These are phyloP conservation scores for Articulospora tetracladia DNA, from an alignment of 495 filamentous ascomycete species.

Conservation along the genomic window DNA sequence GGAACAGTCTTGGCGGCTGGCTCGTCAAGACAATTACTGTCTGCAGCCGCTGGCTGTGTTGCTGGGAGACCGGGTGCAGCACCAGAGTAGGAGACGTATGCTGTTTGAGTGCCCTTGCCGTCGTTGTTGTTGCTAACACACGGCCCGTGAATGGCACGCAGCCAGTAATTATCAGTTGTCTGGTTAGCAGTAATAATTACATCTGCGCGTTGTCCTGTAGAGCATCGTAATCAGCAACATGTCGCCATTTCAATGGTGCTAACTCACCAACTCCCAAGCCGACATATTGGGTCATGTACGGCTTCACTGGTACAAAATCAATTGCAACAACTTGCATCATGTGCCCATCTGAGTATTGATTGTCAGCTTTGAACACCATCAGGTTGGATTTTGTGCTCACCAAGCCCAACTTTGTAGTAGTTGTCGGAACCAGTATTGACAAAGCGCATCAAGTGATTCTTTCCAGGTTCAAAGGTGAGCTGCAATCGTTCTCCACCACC, in stretches of 20 bases:
- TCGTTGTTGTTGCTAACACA: constrained; percentile 37
- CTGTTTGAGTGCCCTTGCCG: constrained; percentile 40
- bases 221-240: background rate
- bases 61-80: constrained; percentile 30
- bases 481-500: background rate
- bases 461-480: background rate
- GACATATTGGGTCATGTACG: constrained; percentile 33
- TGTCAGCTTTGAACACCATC: constrained; percentile 47
- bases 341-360: constrained; percentile 33
- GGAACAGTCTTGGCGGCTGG: constrained; percentile 28
- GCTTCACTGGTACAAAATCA: constrained; percentile 47
- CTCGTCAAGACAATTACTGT: constrained; percentile 29
- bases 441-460: constrained; percentile 30
- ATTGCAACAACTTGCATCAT: constrained; percentile 40
- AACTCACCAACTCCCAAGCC: constrained; percentile 6
- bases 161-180: background rate
- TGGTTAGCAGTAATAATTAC: constrained; percentile 44
- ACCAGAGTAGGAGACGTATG: constrained; percentile 52
- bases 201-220: constrained; percentile 70
- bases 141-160: background rate
- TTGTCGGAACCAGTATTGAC: constrained; percentile 31
- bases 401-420: constrained; percentile 3
- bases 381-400: too few species aligned
- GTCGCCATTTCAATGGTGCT: background rate
- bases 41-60: constrained; percentile 21